These are phyloP conservation scores for Eremomyces bilateralis DNA, from an alignment of 495 filamentous ascomycete species.

Conservation along the genomic window DNA sequence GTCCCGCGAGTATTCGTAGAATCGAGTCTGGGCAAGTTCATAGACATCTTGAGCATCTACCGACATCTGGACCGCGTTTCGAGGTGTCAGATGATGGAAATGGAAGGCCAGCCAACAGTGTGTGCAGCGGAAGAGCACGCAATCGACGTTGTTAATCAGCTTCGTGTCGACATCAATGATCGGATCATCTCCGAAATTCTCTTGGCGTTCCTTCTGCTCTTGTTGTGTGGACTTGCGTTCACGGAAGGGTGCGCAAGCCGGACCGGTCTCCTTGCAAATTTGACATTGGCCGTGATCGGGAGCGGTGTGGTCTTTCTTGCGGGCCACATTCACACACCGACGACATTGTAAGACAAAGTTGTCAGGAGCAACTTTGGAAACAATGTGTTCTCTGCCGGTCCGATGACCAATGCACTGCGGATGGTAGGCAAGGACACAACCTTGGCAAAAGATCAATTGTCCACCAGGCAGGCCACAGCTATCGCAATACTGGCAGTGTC, in stretches of 20 bases:
- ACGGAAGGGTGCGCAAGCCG: slow-evolving; percentile 46
- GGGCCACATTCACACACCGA: slow-evolving; percentile 47
- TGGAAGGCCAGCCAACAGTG: slow-evolving; percentile 65
- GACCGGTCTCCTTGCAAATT: slow-evolving; percentile 36
- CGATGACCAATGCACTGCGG: slow-evolving; percentile 60
- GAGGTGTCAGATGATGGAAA: slow-evolving; percentile 49
- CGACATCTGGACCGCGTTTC: slow-evolving; percentile 13
- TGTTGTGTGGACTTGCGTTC: slow-evolving; percentile 46
- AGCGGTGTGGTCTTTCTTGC: slow-evolving; percentile 40
- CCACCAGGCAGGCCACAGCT: slow-evolving; percentile 40
- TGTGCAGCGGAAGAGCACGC: slow-evolving; percentile 59
- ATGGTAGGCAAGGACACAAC: slow-evolving; percentile 69
- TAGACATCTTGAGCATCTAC: slow-evolving; percentile 17
- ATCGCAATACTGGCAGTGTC: slow-evolving; percentile 52
- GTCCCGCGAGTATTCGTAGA: slow-evolving; percentile 36
- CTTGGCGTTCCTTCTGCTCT: slow-evolving; percentile 58
- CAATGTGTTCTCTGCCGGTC: slow-evolving; percentile 56
- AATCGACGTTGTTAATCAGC: slow-evolving; percentile 50
- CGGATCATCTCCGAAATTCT: slow-evolving; percentile 61
- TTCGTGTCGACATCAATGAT: slow-evolving; percentile 35
- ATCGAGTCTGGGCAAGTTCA: slow-evolving; percentile 24
- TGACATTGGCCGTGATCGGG: slow-evolving; percentile 53
- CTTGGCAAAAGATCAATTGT: slow-evolving; percentile 65
- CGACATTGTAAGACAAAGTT: slow-evolving; percentile 80
- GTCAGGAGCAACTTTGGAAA: slow-evolving; percentile 64